Base-by-base conservation (phyloP, 495 filamentous ascomycete species). In the Terfezia boudieri region DNA sequence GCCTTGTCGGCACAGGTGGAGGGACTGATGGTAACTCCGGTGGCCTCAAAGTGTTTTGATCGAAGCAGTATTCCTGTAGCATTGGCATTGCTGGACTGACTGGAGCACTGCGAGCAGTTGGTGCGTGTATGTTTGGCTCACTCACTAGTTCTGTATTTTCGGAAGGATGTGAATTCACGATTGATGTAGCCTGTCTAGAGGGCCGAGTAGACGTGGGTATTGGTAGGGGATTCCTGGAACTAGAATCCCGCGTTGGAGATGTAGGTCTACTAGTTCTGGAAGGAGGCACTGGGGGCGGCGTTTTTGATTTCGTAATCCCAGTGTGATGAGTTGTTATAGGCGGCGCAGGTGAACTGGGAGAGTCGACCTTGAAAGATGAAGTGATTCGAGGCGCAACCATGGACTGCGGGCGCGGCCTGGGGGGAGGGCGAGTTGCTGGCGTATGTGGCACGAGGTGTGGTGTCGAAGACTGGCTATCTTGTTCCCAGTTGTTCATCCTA, bases 361-460 rank as follows among this genome's bases (percentile, higher is more conserved):
- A 81, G 48, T 88, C 77, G 16, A 92, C 70, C 0, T 75, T 77
- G 53, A 92, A 73, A 1, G 78, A 75, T 9, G 86, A 84, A 10
- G 82, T 71, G 62, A 22, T 65, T 58, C 17, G 67, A 20, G 41
- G 12, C 2, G 41, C 4, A 20, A 14, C 41, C 41, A 46, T 46
- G 4, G 41, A 46, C 14, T 14, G 14, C 17, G 41, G 41, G 14
- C 41, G 41, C 41, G 2, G 41, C 41, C 41, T 4, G 1, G 14
- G 14, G 4, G 41, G 4, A 7, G 41, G 41, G 4, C 41, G 41
- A 46, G 41, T 2, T 46, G 41, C 7, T 32, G 26, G 26, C 26
- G 26, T 32, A 32, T 4, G 8, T 46, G 41, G 41, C 12, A 46
- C 17, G 12, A 46, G 41, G 41, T 46, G 8, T 14, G 12, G 12